A percentile compares a stretch with the other conserved stretches of the same genome.
phyloP scores from a whole-genome alignment of 2,329 filamentous ascomycete genomes.

The Clonostachys rosea region DNA sequence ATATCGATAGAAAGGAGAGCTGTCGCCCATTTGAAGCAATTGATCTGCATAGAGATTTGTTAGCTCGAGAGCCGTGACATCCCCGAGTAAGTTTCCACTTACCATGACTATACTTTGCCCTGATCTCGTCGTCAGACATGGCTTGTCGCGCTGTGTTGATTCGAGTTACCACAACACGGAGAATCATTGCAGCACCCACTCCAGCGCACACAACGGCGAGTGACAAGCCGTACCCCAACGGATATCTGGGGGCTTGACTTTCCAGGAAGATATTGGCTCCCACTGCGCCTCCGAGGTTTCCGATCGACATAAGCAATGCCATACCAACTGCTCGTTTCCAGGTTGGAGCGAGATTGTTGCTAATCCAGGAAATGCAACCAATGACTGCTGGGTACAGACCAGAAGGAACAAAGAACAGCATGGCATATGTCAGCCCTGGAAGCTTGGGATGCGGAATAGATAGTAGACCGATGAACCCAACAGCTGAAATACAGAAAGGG shows the following conservation, averaged over 20 bases:
- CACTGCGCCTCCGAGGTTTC: slow-evolving; percentile 3
- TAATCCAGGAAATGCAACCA: slow-evolving; percentile 7
- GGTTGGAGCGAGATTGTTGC: slow-evolving; percentile 7
- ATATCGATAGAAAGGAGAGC: slow-evolving; percentile 10
- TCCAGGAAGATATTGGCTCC: slow-evolving; percentile 6
- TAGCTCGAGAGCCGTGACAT: too few species aligned
- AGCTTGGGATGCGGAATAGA: slow-evolving; percentile 7
- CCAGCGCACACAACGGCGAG: slow-evolving; percentile 1
- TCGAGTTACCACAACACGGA: neutral
- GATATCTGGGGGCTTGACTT: slow-evolving; percentile 3
- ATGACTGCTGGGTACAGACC: slow-evolving; percentile 21
- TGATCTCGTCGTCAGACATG: slow-evolving; percentile 9
- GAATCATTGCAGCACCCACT: neutral
- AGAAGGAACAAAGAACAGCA: slow-evolving; percentile 13
- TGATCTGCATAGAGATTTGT: slow-evolving; percentile 1
- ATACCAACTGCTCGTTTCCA: slow-evolving; percentile 7
- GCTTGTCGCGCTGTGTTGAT: slow-evolving; percentile 11
- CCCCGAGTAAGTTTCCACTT: neutral
- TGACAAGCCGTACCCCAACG: slow-evolving; percentile 5
- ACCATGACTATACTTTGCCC: slow-evolving; percentile 7
- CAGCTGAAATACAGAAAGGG: slow-evolving; percentile 4
- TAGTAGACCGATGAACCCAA: slow-evolving; percentile 5
- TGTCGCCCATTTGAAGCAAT: slow-evolving; percentile 9
- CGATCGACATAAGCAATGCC: slow-evolving; percentile 7
- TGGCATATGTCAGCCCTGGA: slow-evolving; percentile 15